phyloP scores from a whole-genome alignment of 2,329 filamentous ascomycete species.

The Pyrenophora teres region DNA sequence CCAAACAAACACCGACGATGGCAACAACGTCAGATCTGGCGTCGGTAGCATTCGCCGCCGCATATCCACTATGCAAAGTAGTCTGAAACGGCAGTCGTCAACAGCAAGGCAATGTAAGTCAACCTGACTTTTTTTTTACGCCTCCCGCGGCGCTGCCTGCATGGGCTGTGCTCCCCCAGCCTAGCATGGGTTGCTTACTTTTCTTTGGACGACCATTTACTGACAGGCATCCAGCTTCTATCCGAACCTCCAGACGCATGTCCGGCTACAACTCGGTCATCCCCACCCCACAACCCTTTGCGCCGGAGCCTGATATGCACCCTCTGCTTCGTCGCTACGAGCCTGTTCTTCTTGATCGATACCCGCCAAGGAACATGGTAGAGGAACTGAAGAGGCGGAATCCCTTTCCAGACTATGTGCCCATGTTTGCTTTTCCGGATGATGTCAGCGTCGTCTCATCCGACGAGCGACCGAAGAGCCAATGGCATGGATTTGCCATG shows the following conservation, averaged over 20 bases:
- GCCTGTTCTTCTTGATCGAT: conserved; percentile 92
- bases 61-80: conserved; percentile 91
- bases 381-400: conserved; percentile 82
- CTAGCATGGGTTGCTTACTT: conserved; percentile 27
- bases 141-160: not conserved
- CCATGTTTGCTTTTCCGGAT: conserved; percentile 99
- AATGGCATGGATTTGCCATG: conserved; percentile 99
- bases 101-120: conserved; percentile 73
- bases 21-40: conserved; percentile 60
- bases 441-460: conserved; percentile 96
- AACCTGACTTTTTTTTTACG: not conserved
- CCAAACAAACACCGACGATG: conserved; percentile 58
- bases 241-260: conserved; percentile 82
- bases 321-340: conserved; percentile 92
- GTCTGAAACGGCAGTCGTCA: conserved; percentile 83
- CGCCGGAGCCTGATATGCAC: conserved; percentile 90
- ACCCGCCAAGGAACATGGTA: conserved; percentile 79
- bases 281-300: conserved; percentile 86
- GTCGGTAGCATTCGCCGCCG: conserved; percentile 89
- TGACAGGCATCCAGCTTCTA: conserved; percentile 57
- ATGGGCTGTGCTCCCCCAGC: not conserved
- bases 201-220: conserved; percentile 25
- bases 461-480: conserved; percentile 90
- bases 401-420: conserved; percentile 93
- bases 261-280: conserved; percentile 99